Percentiles rank a stretch among this genome's conserved stretches.
Conservation (phyloP, 805 yeast genomes). For the Wickerhamomyces ciferrii region DNA sequence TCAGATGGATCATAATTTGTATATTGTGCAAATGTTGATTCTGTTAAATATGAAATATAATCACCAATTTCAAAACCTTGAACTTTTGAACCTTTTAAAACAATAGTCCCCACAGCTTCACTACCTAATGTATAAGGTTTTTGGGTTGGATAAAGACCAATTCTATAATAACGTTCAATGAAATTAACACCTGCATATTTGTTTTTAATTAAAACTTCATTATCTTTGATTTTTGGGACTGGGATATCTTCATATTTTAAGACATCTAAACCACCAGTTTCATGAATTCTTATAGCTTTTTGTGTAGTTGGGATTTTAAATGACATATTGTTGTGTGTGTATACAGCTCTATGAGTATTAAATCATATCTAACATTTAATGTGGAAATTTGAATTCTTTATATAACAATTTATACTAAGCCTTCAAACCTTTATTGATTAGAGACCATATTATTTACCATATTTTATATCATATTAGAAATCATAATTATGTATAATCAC, state of each 20-base stretch:
- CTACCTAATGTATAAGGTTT: slow-evolving; percentile 68
- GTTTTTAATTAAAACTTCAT: slow-evolving; percentile 68
- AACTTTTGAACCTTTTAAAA: slow-evolving; percentile 56
- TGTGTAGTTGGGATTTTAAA: slow-evolving; percentile 47
- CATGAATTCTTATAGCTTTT: slow-evolving; percentile 48
- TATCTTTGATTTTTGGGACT: slow-evolving; percentile 48
- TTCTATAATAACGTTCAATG: slow-evolving; percentile 79
- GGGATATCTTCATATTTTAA: slow-evolving; percentile 50
- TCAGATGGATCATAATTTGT: slow-evolving; percentile 38
- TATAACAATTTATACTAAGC: no score
- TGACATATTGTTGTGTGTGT: no score
- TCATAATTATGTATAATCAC: no score
- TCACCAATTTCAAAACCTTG: slow-evolving; percentile 60
- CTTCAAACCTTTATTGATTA: no score
- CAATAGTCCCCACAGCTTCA: slow-evolving; percentile 69
- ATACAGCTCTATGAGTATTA: no score
- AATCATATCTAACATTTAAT: no score
- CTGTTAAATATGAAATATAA: slow-evolving; percentile 51
- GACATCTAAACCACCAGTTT: slow-evolving; percentile 51
- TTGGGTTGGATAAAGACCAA: slow-evolving; percentile 61
- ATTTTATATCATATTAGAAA: no score
- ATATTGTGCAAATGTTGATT: slow-evolving; percentile 68
- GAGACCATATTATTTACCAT: no score
- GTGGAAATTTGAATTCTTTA: no score
- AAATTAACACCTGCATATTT: slow-evolving; percentile 75